These are phyloP conservation scores for Neoascochyta sp. DNA, from an alignment of 2,329 filamentous ascomycete genomes.

Conservation along the genomic window DNA sequence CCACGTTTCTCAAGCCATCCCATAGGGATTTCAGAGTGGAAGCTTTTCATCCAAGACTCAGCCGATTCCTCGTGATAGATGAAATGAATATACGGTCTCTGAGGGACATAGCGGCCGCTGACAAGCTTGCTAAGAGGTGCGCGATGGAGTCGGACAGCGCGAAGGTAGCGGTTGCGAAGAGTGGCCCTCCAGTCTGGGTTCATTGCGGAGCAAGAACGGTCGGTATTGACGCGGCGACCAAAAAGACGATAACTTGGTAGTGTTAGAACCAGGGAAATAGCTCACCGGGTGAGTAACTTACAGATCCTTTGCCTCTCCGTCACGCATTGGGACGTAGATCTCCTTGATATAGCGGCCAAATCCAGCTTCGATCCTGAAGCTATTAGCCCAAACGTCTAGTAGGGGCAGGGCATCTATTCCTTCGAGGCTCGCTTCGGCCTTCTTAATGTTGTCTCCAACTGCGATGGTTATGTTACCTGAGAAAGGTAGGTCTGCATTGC, in stretches of 20 bases:
- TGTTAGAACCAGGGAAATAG: too few relatives aligned
- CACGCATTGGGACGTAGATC: slow-evolving; percentile 12
- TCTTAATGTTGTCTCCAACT: slow-evolving; percentile 11
- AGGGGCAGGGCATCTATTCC: slow-evolving; percentile 24
- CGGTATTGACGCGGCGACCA: slow-evolving; percentile 19
- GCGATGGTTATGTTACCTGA: slow-evolving; percentile 29
- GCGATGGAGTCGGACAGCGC: slow-evolving; percentile 19
- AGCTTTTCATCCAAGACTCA: slow-evolving; percentile 22
- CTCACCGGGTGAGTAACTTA: slow-evolving; percentile 14
- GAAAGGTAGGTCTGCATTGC: slow-evolving; percentile 16
- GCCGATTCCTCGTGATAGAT: slow-evolving; percentile 19
- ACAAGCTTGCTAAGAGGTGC: slow-evolving; percentile 2
- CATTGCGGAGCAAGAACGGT: slow-evolving; percentile 20
- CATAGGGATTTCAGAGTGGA: slow-evolving; percentile 7
- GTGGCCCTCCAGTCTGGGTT: slow-evolving; percentile 22
- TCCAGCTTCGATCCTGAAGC: slow-evolving; percentile 23
- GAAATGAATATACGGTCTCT: slow-evolving; percentile 25
- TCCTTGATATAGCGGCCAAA: slow-evolving; percentile 26
- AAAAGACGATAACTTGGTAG: slow-evolving; percentile 28
- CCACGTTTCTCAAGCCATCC: slow-evolving; percentile 20
- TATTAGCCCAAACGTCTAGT: slow-evolving; percentile 30
- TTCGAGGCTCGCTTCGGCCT: slow-evolving; percentile 5
- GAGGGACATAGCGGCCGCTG: not conserved
- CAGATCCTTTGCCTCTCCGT: slow-evolving; percentile 33
- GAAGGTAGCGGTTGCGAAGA: slow-evolving; percentile 19